phyloP scores from a whole-genome alignment of 179 eudicot species.

The Corrigiola litoralis region DNA sequence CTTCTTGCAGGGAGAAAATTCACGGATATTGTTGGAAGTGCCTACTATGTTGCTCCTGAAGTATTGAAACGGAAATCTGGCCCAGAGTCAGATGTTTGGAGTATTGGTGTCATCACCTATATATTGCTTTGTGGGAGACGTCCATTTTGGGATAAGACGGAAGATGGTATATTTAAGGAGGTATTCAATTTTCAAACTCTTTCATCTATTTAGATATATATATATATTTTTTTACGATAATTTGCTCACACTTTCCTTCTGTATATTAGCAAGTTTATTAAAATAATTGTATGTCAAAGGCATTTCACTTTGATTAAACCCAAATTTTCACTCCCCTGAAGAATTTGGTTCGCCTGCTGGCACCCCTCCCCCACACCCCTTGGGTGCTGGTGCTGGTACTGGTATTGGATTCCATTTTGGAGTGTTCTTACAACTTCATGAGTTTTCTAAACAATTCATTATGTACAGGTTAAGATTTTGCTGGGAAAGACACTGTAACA shows the following conservation, averaged over 20 bases:
- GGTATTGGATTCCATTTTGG: too few relatives aligned
- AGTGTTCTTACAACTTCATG: too few relatives aligned
- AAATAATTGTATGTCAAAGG: too few relatives aligned
- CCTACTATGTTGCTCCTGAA: constrained; percentile 99
- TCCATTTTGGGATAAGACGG: constrained; percentile 98
- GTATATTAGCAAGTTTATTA: too few relatives aligned
- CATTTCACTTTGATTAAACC: too few relatives aligned
- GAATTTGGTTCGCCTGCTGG: too few relatives aligned
- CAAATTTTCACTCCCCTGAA: too few relatives aligned
- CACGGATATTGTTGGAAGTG: constrained; percentile 92
- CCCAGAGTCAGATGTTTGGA: constrained; percentile 97
- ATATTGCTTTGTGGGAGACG: constrained; percentile 96
- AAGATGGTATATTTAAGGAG: constrained; percentile 96
- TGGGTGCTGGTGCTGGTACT: too few relatives aligned
- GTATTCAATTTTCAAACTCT: constrained; percentile 22
- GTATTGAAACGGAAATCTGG: constrained; percentile 92
- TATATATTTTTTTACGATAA: too few relatives aligned
- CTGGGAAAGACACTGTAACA: not conserved
- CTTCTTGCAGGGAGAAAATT: constrained; percentile 69
- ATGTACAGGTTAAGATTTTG: not conserved
- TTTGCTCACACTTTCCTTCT: too few relatives aligned
- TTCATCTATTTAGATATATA: not conserved
- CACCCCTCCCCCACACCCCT: too few relatives aligned
- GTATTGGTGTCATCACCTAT: constrained; percentile 95
- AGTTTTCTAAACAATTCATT: not conserved